These are phyloP conservation scores for Saturnispora besseyi DNA, from an alignment of 805 yeast genomes.

Conservation along the genomic window DNA sequence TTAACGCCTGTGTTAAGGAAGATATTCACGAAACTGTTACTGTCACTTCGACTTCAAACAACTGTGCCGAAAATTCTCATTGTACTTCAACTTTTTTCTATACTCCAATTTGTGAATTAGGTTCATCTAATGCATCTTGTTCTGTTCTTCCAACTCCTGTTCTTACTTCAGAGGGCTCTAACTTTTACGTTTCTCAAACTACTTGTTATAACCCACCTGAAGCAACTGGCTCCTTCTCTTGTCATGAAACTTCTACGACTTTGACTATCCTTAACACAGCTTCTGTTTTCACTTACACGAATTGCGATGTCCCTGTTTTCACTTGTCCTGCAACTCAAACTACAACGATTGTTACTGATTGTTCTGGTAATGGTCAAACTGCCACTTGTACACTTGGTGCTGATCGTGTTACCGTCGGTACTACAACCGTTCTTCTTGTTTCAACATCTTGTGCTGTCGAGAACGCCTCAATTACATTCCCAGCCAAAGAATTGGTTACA, in stretches of 20 bases:
- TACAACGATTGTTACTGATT: conserved; percentile 2
- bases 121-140: conserved; percentile 9
- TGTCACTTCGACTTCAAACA: conserved; percentile 9
- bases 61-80: conserved; percentile 13
- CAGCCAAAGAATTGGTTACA: not conserved
- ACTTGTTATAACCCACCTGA: conserved; percentile 11
- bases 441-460: conserved; percentile 1
- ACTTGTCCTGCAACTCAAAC: conserved; percentile 4
- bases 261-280: conserved; percentile 2
- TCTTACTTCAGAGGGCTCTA: conserved; percentile 1
- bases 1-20: not conserved
- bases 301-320: conserved; percentile 13
- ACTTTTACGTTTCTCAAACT: conserved; percentile 10
- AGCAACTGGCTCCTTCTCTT: conserved; percentile 13
- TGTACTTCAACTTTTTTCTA: conserved; percentile 11
- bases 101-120: conserved; percentile 10
- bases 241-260: conserved; percentile 11
- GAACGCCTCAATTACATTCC: not conserved
- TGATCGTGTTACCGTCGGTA: not conserved
- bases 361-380: not conserved
- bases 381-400: conserved; percentile 4
- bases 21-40: not conserved
- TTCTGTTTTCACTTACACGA: conserved; percentile 7
- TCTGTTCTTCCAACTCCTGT: conserved; percentile 7
- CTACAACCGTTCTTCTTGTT: not conserved